Evolutionary conservation across 805 yeast genomes (phyloP), one percentile per base, ranked within the genome.

Genomic region (Candida sithepensis): DNA sequence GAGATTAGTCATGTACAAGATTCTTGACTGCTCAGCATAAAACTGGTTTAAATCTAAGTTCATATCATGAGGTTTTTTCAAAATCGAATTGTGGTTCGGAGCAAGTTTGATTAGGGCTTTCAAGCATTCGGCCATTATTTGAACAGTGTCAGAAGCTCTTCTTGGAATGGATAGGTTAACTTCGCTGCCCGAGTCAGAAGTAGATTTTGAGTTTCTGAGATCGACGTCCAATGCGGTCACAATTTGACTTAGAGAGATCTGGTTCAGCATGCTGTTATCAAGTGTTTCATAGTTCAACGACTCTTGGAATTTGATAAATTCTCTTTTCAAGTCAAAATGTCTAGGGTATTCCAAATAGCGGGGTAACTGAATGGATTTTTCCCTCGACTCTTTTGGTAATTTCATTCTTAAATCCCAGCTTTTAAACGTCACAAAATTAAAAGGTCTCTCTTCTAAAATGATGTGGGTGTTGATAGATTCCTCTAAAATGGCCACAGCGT

Each of bases 361-460:
- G 0, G 96, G 96, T 47, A 90, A 72, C 4, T 73, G 76, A 48
- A 85, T 82, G 10, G 79, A 76, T 61, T 85, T 81, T 60, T 88
- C 96, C 37, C 88, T 73, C 7, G 96, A 88, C 63, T 89, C 96
- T 42, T 95, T 75, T 12, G 86, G 85, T 32, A 91, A 68, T 59
- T 84, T 85, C 42, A 91, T 91, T 50, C 90, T 75, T 42, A 90
- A 69, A 57, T 84, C 84, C 84, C 85, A 82, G 14, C 77, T 69
- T 58, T 81, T 80, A 51, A 80, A 71, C 0, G 89, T 75, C 42
- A 89, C 82, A 55, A 89, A 79, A 3, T 82, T 71, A 61, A 87
- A 84, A 36, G 81, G 82, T 42, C 66, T 63, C 10, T 70, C 69
- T 34, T 70, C 64, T 28, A 70, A 56, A 12, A 73, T 62, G 28